A percentile compares a stretch with the other conserved stretches of the same genome.
These are phyloP conservation scores for Hansenula anomala DNA, from an alignment of 1,139 yeast genomes.

Conservation along the genomic window DNA sequence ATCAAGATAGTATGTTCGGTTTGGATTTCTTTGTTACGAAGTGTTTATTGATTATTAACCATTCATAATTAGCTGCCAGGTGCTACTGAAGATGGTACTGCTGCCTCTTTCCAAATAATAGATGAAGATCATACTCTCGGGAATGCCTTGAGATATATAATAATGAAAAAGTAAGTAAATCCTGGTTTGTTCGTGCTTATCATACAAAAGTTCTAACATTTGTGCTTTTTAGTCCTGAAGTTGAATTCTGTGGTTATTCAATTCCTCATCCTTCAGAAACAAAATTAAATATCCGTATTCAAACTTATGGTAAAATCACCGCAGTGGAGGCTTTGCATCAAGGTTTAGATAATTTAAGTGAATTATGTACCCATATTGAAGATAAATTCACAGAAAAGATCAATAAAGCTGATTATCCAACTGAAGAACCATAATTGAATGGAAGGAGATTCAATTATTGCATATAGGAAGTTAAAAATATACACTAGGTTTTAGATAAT, in stretches of 20 bases:
- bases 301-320: constrained; percentile 83
- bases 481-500: not conserved
- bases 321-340: constrained; percentile 92
- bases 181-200: no score
- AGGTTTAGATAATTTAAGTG: constrained; percentile 82
- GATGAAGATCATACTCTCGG: constrained; percentile 97
- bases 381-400: constrained; percentile 65
- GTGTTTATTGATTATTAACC: no score
- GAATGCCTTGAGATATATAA: constrained; percentile 85
- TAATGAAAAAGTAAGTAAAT: constrained; percentile 72
- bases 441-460: no score
- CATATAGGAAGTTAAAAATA: no score
- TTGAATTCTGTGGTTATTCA: constrained; percentile 96
- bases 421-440: constrained; percentile 36
- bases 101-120: constrained; percentile 87
- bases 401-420: constrained; percentile 44
- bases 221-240: constrained; percentile 58
- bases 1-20: constrained; percentile 26
- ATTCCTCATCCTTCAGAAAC: constrained; percentile 99
- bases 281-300: constrained; percentile 84
- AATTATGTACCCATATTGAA: constrained; percentile 80
- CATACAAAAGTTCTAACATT: not conserved
- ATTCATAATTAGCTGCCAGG: constrained; percentile 83
- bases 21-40: no score
- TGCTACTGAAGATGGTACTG: constrained; percentile 89